Conservation (phyloP, 2,329 filamentous ascomycete species). For the Purpureocillium lavendulum region DNA sequence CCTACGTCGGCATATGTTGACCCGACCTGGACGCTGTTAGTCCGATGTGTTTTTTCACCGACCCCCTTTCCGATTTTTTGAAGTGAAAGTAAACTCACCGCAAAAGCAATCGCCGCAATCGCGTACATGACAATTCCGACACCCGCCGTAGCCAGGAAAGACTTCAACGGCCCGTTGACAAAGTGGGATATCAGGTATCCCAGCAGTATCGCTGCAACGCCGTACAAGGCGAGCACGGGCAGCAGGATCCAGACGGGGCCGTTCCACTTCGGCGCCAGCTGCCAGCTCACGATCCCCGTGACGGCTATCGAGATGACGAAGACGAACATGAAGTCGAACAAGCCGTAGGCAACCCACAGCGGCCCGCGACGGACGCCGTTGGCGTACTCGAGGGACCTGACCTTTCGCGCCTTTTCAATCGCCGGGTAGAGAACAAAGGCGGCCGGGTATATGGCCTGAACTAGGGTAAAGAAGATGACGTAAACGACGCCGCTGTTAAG, state of each 20-base stretch:
- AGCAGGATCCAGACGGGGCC: slow-evolving; percentile 70
- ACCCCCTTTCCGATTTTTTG: no score
- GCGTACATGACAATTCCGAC: slow-evolving; percentile 60
- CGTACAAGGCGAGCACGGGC: slow-evolving; percentile 67
- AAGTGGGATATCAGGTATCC: slow-evolving; percentile 57
- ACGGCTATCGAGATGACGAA: slow-evolving; percentile 52
- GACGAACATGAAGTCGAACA: slow-evolving; percentile 70
- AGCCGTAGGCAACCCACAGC: slow-evolving; percentile 70
- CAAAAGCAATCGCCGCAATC: slow-evolving; percentile 61
- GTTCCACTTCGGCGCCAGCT: no score
- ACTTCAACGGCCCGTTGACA: slow-evolving; percentile 60
- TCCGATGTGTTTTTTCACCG: no score
- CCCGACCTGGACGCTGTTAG: no score
- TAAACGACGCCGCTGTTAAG: slow-evolving; percentile 49
- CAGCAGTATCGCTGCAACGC: slow-evolving; percentile 61
- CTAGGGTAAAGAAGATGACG: slow-evolving; percentile 61
- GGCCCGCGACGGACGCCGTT: slow-evolving; percentile 73
- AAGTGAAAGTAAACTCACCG: slow-evolving; percentile 13
- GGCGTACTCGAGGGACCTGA: slow-evolving; percentile 75
- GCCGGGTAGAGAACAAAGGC: slow-evolving; percentile 75
- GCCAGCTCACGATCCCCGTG: no score
- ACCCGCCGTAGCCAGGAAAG: slow-evolving; percentile 54
- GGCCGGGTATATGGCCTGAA: slow-evolving; percentile 56
- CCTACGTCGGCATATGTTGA: no score
- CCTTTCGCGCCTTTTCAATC: slow-evolving; percentile 63